Conservation (phyloP, 768 basidiomycete genomes). For the Termitomyces sp. region DNA sequence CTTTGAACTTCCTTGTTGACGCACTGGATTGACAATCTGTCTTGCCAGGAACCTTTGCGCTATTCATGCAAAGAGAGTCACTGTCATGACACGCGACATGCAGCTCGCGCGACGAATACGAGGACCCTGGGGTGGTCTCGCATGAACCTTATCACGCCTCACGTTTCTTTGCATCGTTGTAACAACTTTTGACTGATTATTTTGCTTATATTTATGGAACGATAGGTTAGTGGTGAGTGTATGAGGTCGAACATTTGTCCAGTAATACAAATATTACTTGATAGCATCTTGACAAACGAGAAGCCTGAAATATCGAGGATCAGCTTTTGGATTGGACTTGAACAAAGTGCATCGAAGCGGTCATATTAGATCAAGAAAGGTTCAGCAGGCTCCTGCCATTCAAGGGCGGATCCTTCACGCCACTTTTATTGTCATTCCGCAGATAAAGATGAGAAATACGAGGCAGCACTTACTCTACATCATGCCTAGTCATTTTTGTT, state of each 20-base stretch:
- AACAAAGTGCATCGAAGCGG: constrained; percentile 19
- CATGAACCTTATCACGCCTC: constrained; percentile 24
- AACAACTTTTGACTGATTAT: constrained; percentile 11
- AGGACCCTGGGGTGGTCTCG: constrained; percentile 79
- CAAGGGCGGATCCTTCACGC: constrained; percentile 60
- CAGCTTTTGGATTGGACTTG: neutral
- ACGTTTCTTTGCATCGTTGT: constrained; percentile 10
- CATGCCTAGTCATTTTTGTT: constrained; percentile 7
- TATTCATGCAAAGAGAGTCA: constrained; percentile 96
- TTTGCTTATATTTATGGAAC: constrained; percentile 7
- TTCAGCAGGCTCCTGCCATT: constrained; percentile 49
- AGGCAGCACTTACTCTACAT: constrained; percentile 16
- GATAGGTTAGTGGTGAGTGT: constrained; percentile 6
- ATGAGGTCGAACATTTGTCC: neutral
- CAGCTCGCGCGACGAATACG: constrained; percentile 94
- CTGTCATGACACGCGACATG: constrained; percentile 96
- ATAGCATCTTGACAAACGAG: neutral
- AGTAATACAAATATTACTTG: neutral
- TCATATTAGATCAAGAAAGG: constrained; percentile 94
- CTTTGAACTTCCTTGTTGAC: neutral
- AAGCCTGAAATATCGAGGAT: neutral
- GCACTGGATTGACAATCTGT: constrained; percentile 4
- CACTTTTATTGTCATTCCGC: constrained; percentile 70
- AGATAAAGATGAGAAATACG: neutral
- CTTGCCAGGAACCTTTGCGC: constrained; percentile 82